Conservation (phyloP, 2,329 filamentous ascomycete genomes). For the Trichoderma guizhouense region DNA sequence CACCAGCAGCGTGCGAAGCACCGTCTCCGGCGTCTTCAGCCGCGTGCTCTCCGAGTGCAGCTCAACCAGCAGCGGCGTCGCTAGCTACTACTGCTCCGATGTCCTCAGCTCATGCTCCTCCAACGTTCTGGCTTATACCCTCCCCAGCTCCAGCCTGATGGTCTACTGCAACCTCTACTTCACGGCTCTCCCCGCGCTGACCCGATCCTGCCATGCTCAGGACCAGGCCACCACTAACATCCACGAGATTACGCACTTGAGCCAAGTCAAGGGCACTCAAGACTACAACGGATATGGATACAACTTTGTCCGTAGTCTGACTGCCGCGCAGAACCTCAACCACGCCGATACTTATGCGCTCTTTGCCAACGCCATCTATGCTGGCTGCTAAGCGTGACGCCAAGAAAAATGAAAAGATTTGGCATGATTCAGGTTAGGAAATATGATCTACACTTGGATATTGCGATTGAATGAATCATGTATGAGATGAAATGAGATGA, state of each 20-base stretch:
- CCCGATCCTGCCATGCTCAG: slow-evolving; percentile 56
- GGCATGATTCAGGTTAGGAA: neutral
- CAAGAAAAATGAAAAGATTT: neutral
- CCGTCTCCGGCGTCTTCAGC: slow-evolving; percentile 50
- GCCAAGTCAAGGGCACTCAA: slow-evolving; percentile 53
- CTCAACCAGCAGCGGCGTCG: slow-evolving; percentile 45
- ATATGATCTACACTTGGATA: neutral
- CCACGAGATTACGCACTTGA: slow-evolving; percentile 64
- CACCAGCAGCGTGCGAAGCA: slow-evolving; percentile 39
- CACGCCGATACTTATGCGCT: slow-evolving; percentile 61
- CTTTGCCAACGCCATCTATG: slow-evolving; percentile 38
- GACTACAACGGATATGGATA: slow-evolving; percentile 58
- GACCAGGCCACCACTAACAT: slow-evolving; percentile 63
- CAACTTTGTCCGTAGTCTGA: slow-evolving; percentile 48
- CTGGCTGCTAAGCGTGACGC: slow-evolving; percentile 35
- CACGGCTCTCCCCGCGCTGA: slow-evolving; percentile 47
- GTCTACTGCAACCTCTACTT: slow-evolving; percentile 63
- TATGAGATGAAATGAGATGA: neutral
- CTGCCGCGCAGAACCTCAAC: slow-evolving; percentile 48
- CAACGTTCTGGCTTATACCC: slow-evolving; percentile 60
- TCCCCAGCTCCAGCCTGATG: slow-evolving; percentile 52
- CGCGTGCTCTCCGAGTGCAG: slow-evolving; percentile 54
- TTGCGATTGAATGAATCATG: neutral
- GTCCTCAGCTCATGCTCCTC: slow-evolving; percentile 48
- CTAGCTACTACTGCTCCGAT: slow-evolving; percentile 59